Percentiles rank a stretch among this genome's conserved stretches.
These are phyloP conservation scores for Calophaca sinica DNA, from an alignment of 306 rosid species.

Conservation along the genomic window DNA sequence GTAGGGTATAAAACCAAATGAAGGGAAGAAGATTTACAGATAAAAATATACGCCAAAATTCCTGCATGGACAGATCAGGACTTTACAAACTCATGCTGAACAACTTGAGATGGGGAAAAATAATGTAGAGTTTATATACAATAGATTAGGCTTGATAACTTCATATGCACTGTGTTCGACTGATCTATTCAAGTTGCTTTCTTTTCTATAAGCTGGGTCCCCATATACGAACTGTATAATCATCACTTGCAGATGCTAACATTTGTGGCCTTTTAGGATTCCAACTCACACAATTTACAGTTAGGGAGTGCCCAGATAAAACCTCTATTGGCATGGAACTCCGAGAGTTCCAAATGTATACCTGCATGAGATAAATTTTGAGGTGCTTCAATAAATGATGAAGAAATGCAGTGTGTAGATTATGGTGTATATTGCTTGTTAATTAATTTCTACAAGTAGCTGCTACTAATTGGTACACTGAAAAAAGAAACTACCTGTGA, in stretches of 20 bases:
- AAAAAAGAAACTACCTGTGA: conserved; percentile 65
- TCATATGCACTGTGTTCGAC: conserved; percentile 40
- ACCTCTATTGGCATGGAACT: conserved; percentile 72
- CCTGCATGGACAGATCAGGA: conserved; percentile 41
- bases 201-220: conserved; percentile 58
- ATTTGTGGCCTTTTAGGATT: conserved; percentile 79
- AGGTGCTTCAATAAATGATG: conserved; percentile 18
- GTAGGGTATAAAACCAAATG: conserved; percentile 18
- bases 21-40: conserved; percentile 35
- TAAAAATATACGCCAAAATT: conserved; percentile 33
- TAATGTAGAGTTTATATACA: conserved; percentile 46
- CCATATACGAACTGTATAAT: conserved; percentile 85
- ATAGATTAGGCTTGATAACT: conserved; percentile 37
- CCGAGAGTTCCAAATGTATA: conserved; percentile 80
- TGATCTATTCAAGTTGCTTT: conserved; percentile 46
- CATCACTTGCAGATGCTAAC: conserved; percentile 96
- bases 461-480: conserved; percentile 12
- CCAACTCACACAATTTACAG: conserved; percentile 98
- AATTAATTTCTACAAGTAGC: background rate
- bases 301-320: conserved; percentile 73
- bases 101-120: conserved; percentile 35
- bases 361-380: conserved; percentile 57
- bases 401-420: conserved; percentile 1
- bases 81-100: conserved; percentile 59
- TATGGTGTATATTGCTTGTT: background rate